phyloP scores from a whole-genome alignment of 2,329 filamentous ascomycete species.

The Phyllosticta citrichinensis region DNA sequence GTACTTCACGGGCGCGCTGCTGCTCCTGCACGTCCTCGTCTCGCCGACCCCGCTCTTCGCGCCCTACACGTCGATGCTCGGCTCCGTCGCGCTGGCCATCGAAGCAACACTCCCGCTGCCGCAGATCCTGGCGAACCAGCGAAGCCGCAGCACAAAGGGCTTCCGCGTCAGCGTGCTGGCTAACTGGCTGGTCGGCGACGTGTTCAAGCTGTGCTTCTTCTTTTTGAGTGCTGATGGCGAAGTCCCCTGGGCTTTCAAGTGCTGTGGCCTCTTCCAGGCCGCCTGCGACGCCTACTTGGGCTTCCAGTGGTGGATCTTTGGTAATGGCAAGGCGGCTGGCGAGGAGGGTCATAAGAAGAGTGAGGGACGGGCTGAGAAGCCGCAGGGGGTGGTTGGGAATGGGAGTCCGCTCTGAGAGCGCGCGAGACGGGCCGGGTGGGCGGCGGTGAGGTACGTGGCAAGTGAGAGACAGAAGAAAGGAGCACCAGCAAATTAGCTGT shows the following conservation, averaged over 20 bases:
- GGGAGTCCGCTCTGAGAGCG: not conserved
- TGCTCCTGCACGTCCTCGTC: conserved; percentile 58
- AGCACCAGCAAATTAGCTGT: no score
- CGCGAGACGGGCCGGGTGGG: no score
- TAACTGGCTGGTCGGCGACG: conserved; percentile 71
- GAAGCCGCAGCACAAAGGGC: conserved; percentile 61
- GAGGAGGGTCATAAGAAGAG: not conserved
- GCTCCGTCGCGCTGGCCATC: conserved; percentile 64
- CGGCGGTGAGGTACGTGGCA: no score
- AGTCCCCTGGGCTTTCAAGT: conserved; percentile 71
- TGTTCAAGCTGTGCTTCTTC: conserved; percentile 62
- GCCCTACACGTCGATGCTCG: conserved; percentile 57
- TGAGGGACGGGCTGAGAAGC: not conserved
- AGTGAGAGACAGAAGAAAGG: no score
- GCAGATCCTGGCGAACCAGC: conserved; percentile 63
- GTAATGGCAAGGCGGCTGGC: conserved; percentile 18
- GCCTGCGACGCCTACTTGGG: conserved; percentile 65
- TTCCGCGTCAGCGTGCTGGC: conserved; percentile 66
- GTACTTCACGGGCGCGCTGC: conserved; percentile 53
- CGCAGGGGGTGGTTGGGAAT: not conserved
- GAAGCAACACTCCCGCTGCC: conserved; percentile 76
- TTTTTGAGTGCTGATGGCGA: conserved; percentile 65
- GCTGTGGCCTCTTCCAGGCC: conserved; percentile 74
- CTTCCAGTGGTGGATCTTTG: conserved; percentile 51
- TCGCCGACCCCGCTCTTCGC: conserved; percentile 49